Base-by-base conservation (phyloP, 2,329 filamentous ascomycete species). In the Chaetomiaceae sp. region DNA sequence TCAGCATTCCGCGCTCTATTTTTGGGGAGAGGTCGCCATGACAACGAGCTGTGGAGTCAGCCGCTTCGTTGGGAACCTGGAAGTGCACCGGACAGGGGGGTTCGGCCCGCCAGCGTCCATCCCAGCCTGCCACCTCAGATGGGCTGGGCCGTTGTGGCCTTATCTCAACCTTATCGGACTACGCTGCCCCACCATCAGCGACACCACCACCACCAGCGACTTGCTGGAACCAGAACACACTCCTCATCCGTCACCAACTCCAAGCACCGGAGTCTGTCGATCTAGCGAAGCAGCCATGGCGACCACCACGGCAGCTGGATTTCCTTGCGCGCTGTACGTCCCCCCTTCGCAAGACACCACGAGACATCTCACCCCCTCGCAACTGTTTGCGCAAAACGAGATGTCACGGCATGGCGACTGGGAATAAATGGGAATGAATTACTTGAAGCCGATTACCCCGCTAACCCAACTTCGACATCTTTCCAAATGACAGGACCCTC, bases 281-380 rank as follows among this genome's bases (percentile, higher is more conserved):
- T 27, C 42, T 35, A 37, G 42, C 40, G 38, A n/a, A n/a, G n/a
- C 39, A 58, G 63, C 58, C 64, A 76, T 75, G 70, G 65, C 69
- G 55, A 63, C 63, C 59, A 60, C 59, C 31, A 21, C 49, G 19
- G 58, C 77, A 58, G 58, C 71, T 42, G 71, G 74, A 14, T 86
- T 85, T 61, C 82, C 83, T 45, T 86, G 81, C 67, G 75, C 78
- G 27, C 65, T 87, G 83, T 85, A 72, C 63, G 80, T 70, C 14
- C 9, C 25, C 5, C 25, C 12, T 5, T 12, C 5, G 25, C 25
- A 27, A 6, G 25, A 23, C 23, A 35, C 38, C 46, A 56, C 54
- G 34, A 51, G 7, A 49, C 47, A 34, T 23, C 7, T 12, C 25
- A 5, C 12, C 12, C 25, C 25, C 25, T 27, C 12, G 6, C 30